These are phyloP conservation scores for Berberis vulgaris DNA, from an alignment of 164 flowering plant genomes.

Conservation along the genomic window DNA sequence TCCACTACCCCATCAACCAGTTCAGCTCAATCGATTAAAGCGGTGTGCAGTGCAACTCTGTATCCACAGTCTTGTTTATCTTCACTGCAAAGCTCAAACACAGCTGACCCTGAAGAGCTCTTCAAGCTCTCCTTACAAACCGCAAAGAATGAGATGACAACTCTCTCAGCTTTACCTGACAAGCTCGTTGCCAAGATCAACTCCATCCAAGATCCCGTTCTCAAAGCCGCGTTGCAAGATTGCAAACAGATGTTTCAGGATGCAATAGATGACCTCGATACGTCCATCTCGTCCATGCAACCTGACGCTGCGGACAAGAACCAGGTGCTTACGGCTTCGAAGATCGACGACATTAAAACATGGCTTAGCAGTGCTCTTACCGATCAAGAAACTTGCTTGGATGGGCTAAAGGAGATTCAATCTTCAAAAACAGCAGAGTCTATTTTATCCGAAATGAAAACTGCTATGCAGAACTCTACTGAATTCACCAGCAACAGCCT, in stretches of 20 bases:
- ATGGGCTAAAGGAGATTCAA: slow-evolving; percentile 44
- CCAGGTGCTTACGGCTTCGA: slow-evolving; percentile 17
- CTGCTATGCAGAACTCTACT: slow-evolving; percentile 39
- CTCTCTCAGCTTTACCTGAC: slow-evolving; percentile 20
- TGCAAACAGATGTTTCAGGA: slow-evolving; percentile 42
- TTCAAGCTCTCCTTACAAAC: slow-evolving; percentile 39
- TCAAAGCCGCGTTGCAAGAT: slow-evolving; percentile 27
- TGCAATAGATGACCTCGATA: slow-evolving; percentile 40
- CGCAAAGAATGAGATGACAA: slow-evolving; percentile 32
- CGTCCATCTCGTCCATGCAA: slow-evolving; percentile 31
- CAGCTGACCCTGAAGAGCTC: slow-evolving; percentile 27
- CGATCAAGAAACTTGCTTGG: slow-evolving; percentile 57
- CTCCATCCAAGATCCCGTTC: slow-evolving; percentile 12
- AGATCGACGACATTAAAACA: slow-evolving; percentile 45
- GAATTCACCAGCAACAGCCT: slow-evolving; percentile 61
- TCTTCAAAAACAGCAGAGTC: slow-evolving; percentile 1
- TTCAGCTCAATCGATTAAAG: slow-evolving; percentile 20
- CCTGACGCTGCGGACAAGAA: slow-evolving; percentile 14
- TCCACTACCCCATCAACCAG: background rate
- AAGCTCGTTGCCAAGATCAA: slow-evolving; percentile 9
- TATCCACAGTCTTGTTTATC: slow-evolving; percentile 41
- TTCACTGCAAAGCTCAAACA: slow-evolving; percentile 7
- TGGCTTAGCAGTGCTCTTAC: slow-evolving; percentile 66
- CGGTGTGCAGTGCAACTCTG: slow-evolving; percentile 38
- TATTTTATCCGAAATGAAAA: slow-evolving; percentile 12